Evolutionary conservation across 2,329 filamentous ascomycete genomes (phyloP).

Genomic region (Cladosporium sp.): DNA sequence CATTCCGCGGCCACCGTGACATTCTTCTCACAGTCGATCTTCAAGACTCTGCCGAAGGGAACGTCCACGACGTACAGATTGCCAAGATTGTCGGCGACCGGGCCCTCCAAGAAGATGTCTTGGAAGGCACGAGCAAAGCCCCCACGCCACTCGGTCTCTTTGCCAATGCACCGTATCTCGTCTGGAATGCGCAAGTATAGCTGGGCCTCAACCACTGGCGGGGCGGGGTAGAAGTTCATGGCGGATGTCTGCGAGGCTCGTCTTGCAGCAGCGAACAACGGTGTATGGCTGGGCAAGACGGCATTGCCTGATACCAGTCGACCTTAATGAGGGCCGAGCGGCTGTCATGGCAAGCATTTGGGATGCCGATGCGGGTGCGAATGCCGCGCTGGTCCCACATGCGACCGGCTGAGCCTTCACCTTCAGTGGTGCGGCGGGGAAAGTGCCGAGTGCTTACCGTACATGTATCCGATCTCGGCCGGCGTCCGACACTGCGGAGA

Average conservation of each 20-base stretch:
- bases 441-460: neutral
- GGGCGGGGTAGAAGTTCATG: constrained; percentile 36
- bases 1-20: constrained; percentile 32
- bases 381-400: neutral
- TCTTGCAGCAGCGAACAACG: neutral
- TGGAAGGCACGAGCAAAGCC: constrained; percentile 33
- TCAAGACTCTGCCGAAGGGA: constrained; percentile 39
- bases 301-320: neutral
- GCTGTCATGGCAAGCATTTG: neutral
- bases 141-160: constrained; percentile 37
- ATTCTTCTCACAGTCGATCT: constrained; percentile 29
- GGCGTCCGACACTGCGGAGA: neutral
- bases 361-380: neutral
- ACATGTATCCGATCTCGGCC: neutral
- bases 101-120: constrained; percentile 41
- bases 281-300: neutral
- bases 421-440: neutral
- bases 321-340: neutral
- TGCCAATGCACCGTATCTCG: constrained; percentile 15
- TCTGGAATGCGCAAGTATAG: constrained; percentile 36
- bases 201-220: constrained; percentile 33
- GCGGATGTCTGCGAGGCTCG: neutral
- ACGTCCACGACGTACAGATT: constrained; percentile 39
- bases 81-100: constrained; percentile 30
- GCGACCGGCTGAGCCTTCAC: too few species aligned